Percentiles rank a stretch among this genome's conserved stretches.
These are phyloP conservation scores for Misopates orontium DNA, from an alignment of 257 asterid species.

Conservation along the genomic window DNA sequence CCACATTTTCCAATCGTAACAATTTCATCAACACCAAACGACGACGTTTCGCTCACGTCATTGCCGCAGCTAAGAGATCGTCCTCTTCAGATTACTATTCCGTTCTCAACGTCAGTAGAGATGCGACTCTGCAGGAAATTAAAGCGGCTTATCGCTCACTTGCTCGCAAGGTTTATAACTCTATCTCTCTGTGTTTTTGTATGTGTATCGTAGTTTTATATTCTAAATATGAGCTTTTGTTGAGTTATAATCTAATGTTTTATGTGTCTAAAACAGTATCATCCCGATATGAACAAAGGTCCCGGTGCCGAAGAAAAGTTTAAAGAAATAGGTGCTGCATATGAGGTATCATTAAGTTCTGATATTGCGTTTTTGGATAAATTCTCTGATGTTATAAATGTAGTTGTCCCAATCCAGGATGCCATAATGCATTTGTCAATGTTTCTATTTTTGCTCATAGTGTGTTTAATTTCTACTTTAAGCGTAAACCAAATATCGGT, in stretches of 20 bases:
- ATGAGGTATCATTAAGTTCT: conserved; percentile 61
- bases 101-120: conserved; percentile 69
- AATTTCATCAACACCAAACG: conserved; percentile 26
- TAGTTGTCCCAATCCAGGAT: background rate
- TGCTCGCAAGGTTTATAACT: conserved; percentile 74
- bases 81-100: conserved; percentile 67
- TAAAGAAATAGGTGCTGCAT: conserved; percentile 92
- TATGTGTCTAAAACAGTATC: conserved; percentile 62
- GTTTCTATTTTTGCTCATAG: background rate
- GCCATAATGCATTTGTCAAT: background rate
- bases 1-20: conserved; percentile 22
- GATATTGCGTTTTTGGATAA: background rate
- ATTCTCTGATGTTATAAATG: background rate
- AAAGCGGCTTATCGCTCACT: conserved; percentile 89
- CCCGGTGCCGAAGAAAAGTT: conserved; percentile 92
- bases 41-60: conserved; percentile 48
- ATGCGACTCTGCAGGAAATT: conserved; percentile 80
- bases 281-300: conserved; percentile 88
- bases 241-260: conserved; percentile 12
- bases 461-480: conserved; percentile 1
- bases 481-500: background rate
- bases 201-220: too few relatives aligned
- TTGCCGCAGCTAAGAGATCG: conserved; percentile 40
- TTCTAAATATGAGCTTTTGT: background rate
- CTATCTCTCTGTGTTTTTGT: background rate